Percentiles rank a stretch among this genome's conserved stretches.
phyloP scores from a whole-genome alignment of 2,329 filamentous ascomycete species.

The Phialocephala sp. region DNA sequence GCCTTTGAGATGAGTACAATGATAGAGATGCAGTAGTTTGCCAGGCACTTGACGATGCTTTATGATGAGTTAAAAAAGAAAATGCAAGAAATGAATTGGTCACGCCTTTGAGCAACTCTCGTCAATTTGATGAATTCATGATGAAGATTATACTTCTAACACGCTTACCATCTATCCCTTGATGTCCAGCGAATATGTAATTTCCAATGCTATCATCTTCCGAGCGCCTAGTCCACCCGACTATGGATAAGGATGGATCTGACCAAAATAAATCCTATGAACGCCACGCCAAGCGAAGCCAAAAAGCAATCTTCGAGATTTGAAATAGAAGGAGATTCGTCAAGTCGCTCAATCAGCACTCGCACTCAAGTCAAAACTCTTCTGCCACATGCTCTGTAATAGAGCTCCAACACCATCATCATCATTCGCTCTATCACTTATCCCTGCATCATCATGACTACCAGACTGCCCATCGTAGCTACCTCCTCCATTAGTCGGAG shows the following conservation, averaged over 20 bases:
- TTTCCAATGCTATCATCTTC: background rate
- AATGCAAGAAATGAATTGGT: conserved; percentile 2
- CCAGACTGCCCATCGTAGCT: conserved; percentile 32
- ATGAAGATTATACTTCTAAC: conserved; percentile 5
- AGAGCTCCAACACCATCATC: conserved; percentile 55
- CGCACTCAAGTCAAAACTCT: conserved; percentile 61
- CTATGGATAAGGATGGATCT: background rate
- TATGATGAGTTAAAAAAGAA: background rate
- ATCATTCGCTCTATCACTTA: conserved; percentile 50
- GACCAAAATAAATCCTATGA: background rate
- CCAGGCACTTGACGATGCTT: conserved; percentile 5
- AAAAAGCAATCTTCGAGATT: background rate
- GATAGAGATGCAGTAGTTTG: background rate
- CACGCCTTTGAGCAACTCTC: background rate
- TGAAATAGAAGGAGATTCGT: conserved; percentile 7
- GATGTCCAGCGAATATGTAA: background rate
- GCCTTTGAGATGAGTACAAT: conserved; percentile 30
- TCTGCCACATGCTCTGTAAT: conserved; percentile 66
- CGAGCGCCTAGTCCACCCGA: background rate
- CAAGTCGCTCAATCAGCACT: conserved; percentile 46
- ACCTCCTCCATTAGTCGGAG: conserved; percentile 17
- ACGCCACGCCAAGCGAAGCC: conserved; percentile 2
- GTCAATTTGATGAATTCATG: background rate
- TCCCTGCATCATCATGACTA: conserved; percentile 25
- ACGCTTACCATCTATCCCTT: background rate